These are phyloP conservation scores for Sporothrix luriei DNA, from an alignment of 2,329 filamentous ascomycete genomes.

Conservation along the genomic window DNA sequence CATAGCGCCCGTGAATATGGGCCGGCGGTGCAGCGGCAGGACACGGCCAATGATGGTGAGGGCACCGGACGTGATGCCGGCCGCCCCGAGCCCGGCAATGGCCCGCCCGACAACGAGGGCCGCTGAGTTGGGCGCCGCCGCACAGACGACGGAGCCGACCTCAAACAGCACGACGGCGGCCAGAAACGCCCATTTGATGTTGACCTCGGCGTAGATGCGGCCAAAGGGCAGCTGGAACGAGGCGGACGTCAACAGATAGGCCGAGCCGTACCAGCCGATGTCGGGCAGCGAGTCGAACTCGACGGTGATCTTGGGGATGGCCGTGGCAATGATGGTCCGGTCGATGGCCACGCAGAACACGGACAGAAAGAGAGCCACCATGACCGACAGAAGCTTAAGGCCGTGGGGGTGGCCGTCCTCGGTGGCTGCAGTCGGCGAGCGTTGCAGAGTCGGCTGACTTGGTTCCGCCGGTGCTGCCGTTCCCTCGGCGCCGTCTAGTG, in stretches of 20 bases:
- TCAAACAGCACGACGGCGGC: conserved; percentile 36
- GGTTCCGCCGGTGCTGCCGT: background rate
- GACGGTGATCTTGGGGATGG: conserved; percentile 48
- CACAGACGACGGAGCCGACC: conserved; percentile 11
- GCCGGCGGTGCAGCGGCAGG: conserved; percentile 32
- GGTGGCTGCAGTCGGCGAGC: background rate
- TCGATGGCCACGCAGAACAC: conserved; percentile 27
- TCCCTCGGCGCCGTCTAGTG: background rate
- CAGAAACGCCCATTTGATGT: conserved; percentile 33
- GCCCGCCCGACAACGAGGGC: conserved; percentile 6
- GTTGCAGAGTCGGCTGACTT: background rate
- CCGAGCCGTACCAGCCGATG: conserved; percentile 38
- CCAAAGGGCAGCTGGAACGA: conserved; percentile 34
- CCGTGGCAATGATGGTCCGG: conserved; percentile 46
- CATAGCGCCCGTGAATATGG: conserved; percentile 30
- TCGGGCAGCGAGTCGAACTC: conserved; percentile 47
- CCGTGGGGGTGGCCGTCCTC: background rate
- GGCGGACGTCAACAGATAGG: conserved; percentile 34
- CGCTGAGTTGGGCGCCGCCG: conserved; percentile 4
- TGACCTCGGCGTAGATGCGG: conserved; percentile 33
- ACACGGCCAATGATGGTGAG: background rate
- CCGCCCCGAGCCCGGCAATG: background rate
- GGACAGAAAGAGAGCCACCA: conserved; percentile 17
- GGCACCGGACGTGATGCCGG: background rate
- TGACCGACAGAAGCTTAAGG: conserved; percentile 7